Evolutionary conservation across 2,329 filamentous ascomycete genomes (phyloP), one percentile per base, ranked within the genome.

Genomic region (Fusarium duplospermum): DNA sequence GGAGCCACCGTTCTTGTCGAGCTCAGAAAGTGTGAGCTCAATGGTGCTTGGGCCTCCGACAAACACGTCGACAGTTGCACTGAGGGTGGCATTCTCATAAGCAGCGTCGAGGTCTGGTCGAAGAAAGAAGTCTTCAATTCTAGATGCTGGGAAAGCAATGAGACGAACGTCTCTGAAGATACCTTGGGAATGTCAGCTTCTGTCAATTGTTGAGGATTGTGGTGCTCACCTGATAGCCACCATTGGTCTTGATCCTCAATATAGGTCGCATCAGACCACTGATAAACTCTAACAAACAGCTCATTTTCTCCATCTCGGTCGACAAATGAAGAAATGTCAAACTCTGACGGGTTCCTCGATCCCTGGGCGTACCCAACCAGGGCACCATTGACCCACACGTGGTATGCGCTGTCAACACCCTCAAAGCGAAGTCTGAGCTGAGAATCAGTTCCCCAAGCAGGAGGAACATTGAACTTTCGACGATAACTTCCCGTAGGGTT

Each of bases 181-280:
- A 6, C 83, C 85, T 13, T 86, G 87, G 66, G 89, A 77, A 1
- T 24, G 27, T 66, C 4, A 67, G 65, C 10, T 10, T 20, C n/a
- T 81, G 80, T 14, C 74, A 47, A 27, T 47, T 47, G 89, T 90
- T 0, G 85, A 77, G 2, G 80, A 75, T 81, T 4, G 87, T 77
- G 0, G 87, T 88, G 56, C 86, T 84, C n/a, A 92, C 88, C 85
- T 24, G 88, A 90, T 6, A 92, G 81, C 88, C 90, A 91, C 91
- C 91, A 93, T 77, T 92, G 90, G 78, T 93, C 90, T 75, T 91
- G 90, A 64, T 93, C 91, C 79, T 93, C 92, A 36, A 93, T 91
- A 74, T 93, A 93, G 0, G 89, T 89, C 2, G 89, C 92, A 73
- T 93, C 91, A 13, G 87, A 93, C 85, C 89, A 93, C 77, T 93